Percentiles rank a stretch among this genome's conserved stretches.
phyloP scores from a whole-genome alignment of 257 asterid species.

The Solanum paucissectum region DNA sequence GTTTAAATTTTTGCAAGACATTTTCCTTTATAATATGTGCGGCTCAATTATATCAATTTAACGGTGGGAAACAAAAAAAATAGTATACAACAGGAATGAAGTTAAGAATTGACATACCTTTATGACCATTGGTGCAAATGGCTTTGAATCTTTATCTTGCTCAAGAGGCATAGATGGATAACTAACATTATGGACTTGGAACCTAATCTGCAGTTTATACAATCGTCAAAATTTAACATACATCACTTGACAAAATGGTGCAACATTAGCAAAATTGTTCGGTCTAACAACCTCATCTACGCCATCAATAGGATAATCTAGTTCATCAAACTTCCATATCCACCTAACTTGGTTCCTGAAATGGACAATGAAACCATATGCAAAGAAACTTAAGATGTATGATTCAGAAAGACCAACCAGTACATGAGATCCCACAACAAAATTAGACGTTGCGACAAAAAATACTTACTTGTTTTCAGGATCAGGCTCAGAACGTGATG shows the following conservation, averaged over 20 bases:
- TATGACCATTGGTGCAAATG: constrained; percentile 40
- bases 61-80: neutral
- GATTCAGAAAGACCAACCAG: neutral
- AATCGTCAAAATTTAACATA: constrained; percentile 20
- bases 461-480: constrained; percentile 48
- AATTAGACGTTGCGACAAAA: neutral
- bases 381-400: neutral
- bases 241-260: constrained; percentile 7
- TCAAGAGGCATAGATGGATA: constrained; percentile 67
- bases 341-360: constrained; percentile 39
- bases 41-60: neutral
- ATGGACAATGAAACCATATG: neutral
- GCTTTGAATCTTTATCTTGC: constrained; percentile 28
- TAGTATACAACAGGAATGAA: neutral
- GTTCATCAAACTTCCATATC: constrained; percentile 57
- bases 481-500: constrained; percentile 42
- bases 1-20: neutral
- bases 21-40: neutral
- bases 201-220: constrained; percentile 34
- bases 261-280: neutral
- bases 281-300: constrained; percentile 50
- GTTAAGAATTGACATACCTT: constrained; percentile 10
- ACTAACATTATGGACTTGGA: constrained; percentile 32
- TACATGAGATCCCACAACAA: neutral
- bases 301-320: constrained; percentile 47